Evolutionary conservation across 2,329 filamentous ascomycete species (phyloP).

Genomic region (Apiospora malaysiana): DNA sequence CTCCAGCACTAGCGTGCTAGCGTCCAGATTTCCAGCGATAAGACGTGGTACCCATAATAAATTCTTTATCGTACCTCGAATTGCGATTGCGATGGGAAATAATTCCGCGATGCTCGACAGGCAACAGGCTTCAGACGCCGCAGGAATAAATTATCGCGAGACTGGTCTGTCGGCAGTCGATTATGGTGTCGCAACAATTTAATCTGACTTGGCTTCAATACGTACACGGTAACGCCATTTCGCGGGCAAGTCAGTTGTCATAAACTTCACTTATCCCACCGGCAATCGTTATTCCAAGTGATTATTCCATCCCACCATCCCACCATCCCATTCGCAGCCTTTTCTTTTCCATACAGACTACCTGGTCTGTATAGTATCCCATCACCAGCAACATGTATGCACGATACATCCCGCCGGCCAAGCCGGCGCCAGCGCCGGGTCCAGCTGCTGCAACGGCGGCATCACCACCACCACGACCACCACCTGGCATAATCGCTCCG

Average conservation of each 20-base stretch:
- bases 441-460: neutral
- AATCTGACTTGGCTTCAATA: neutral
- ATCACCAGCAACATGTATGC: slow-evolving; percentile 43
- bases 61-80: slow-evolving; percentile 12
- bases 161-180: neutral
- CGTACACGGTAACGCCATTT: neutral
- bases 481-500: neutral
- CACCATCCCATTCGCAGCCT: neutral
- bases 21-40: neutral
- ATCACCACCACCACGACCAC: no score
- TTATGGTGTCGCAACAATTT: neutral
- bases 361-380: no score
- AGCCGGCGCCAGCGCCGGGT: neutral
- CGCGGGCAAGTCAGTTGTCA: neutral
- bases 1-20: neutral
- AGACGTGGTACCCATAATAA: slow-evolving; percentile 13
- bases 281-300: neutral
- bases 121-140: no score
- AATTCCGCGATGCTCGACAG: slow-evolving; percentile 5
- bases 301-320: neutral
- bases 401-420: slow-evolving; percentile 46
- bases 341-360: no score
- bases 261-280: neutral
- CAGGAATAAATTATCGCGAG: neutral
- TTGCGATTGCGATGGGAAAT: neutral